Evolutionary conservation across 495 filamentous ascomycete genomes (phyloP), one percentile per base, ranked within the genome.

Genomic region (Neurospora sublineolata): DNA sequence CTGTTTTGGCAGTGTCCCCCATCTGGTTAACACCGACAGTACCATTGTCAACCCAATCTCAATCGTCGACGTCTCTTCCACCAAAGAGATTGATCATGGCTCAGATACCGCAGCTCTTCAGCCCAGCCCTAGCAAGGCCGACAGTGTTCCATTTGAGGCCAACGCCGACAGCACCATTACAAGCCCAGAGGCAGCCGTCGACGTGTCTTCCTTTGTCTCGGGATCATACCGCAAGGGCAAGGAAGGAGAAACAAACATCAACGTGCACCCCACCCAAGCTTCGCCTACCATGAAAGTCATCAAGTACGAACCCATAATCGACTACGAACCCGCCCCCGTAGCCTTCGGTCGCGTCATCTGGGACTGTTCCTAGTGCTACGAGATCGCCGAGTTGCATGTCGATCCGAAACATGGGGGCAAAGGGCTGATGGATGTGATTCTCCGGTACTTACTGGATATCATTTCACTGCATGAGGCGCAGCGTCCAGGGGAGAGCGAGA

Each of bases 331-430:
- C 30, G 60, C 71, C 60, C 69, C 75, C 27, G 80, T 86, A 1
- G 86, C 75, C 3, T 87, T 88, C 85, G 86, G 84, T 70, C 82
- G 86, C 27, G 79, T 87, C 5, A 79, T 86, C 69, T 82, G 84
- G 30, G 86, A 88, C 75, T 84, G 85, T 11, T 83, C 79, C n/a
- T 85, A 84, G 80, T 86, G 86, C 71, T 87, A 86, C 70, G 79
- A 83, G 12, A 77, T 88, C 69, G 81, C 82, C n/a, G 86, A 88
- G 23, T 4, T 64, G 27, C 27, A 64, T 64, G 52, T 9, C 27
- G 52, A 30, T 33, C 6, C 30, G 12, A 2, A 14, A 36, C 6
- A 64, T 33, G 14, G 14, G 27, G 52, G 27, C 30, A 30, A 64
- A 33, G 27, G 27, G 27, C 52, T 64, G 52, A 18, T 8, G 30